Base-by-base conservation (phyloP, 176 grass and related monocot genomes). In the Chrysopogon serrulatus region DNA sequence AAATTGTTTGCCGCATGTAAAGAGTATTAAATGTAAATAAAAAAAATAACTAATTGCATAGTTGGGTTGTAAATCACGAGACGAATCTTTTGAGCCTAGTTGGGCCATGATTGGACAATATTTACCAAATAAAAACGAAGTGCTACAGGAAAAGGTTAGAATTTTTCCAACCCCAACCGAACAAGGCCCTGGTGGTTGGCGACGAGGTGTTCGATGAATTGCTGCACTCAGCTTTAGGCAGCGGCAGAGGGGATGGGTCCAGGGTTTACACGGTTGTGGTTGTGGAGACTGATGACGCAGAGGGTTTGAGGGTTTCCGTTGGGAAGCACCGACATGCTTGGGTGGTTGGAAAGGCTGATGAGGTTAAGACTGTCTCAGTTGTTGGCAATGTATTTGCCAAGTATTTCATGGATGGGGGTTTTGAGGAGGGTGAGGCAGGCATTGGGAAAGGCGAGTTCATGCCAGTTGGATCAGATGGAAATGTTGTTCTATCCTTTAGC, bases 271-370 rank as follows among this genome's bases (percentile, higher is more conserved):
- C 91, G 36, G 61, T 95, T 41, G 83, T 98, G 23, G 57, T 98
- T 35, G 68, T 84, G n/a, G 92, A 93, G 33, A 80, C 43, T 6
- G 81, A 79, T 33, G 87, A 85, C 34, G 85, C 21, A 28, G 39
- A 73, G 33, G 42, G 37, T 43, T 73, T 49, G 14, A 88, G 56
- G 64, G 64, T 90, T 74, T 79, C 91, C 1, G 48, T 98, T 19
- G 95, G 95, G 47, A 98, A 98, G 83, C 85, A 98, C 48, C 90
- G 89, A 23, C 95, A 95, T 40, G 92, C 95, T 63, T 98, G 95
- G 92, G 45, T 95, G 32, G 76, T 86, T 1, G 82, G 93, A 53
- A 91, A 90, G 70, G 73, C 90, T 27, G 73, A 84, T 3, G 91
- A 79, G 26, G 32, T 35, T 42, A 86, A 87, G 72, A 66, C 83